Conservation (phyloP, 371 early-diverging fungal genomes). For the Syncephalastrum racemosum region DNA sequence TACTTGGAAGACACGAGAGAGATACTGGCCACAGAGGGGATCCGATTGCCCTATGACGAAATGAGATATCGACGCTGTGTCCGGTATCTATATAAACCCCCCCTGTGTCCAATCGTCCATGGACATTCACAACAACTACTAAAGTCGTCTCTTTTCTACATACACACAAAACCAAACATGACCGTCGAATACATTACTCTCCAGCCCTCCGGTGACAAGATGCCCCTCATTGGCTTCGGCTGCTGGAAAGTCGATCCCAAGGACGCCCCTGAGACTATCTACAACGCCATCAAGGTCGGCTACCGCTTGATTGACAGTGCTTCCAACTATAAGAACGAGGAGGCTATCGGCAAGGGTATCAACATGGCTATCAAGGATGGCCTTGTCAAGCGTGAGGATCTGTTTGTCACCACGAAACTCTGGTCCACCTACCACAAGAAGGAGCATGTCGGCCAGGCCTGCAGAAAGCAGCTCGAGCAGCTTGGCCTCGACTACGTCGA, state of each 20-base stretch:
- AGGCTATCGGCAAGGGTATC: conserved; percentile 50
- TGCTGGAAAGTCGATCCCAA: conserved; percentile 38
- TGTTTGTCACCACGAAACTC: conserved; percentile 78
- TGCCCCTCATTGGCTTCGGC: conserved; percentile 28
- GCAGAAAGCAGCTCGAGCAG: conserved; percentile 50
- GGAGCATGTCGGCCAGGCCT: conserved; percentile 46
- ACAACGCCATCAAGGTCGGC: conserved; percentile 32
- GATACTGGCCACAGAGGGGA: too few species aligned
- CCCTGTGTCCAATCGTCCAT: neutral
- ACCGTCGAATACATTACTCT: conserved; percentile 27
- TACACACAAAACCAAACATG: conserved; percentile 8
- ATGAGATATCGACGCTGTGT: too few species aligned
- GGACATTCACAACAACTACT: neutral
- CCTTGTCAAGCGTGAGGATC: conserved; percentile 27
- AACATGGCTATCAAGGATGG: conserved; percentile 49
- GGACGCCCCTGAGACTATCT: conserved; percentile 23
- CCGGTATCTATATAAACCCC: conserved; percentile 8
- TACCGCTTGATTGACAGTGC: conserved; percentile 34
- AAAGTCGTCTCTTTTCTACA: neutral
- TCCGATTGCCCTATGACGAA: too few species aligned
- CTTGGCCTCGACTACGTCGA: conserved; percentile 71
- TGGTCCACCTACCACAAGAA: conserved; percentile 65
- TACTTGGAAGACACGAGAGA: too few species aligned
- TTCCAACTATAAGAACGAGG: conserved; percentile 57
- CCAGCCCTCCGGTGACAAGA: conserved; percentile 22